A percentile compares a stretch with the other conserved stretches of the same genome.
Evolutionary conservation across 2,329 filamentous ascomycete species (phyloP).

Genomic region (Phaeomoniella chlamydospora): DNA sequence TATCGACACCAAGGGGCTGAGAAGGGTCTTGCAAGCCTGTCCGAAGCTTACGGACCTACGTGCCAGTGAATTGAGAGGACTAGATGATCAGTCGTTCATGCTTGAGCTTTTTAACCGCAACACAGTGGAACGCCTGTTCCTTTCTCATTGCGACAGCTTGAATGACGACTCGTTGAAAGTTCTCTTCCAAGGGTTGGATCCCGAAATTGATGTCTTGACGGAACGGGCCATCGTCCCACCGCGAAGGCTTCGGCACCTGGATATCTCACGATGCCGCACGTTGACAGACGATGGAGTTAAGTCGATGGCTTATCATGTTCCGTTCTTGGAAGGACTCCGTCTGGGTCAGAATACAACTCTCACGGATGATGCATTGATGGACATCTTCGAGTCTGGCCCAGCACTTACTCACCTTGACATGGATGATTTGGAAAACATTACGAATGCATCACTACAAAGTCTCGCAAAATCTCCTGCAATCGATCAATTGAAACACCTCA

Average conservation of each 20-base stretch:
- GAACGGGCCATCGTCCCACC: conserved; percentile 61
- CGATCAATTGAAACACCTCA: conserved; percentile 58
- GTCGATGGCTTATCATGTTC: conserved; percentile 58
- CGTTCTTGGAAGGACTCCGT: conserved; percentile 68
- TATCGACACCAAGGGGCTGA: conserved; percentile 64
- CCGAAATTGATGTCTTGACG: conserved; percentile 69
- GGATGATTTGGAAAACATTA: conserved; percentile 68
- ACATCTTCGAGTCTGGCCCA: conserved; percentile 61
- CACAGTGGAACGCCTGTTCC: conserved; percentile 63
- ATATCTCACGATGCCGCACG: conserved; percentile 63
- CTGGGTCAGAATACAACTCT: conserved; percentile 64
- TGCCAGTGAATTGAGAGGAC: conserved; percentile 67
- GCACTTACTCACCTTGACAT: conserved; percentile 74
- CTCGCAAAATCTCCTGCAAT: conserved; percentile 67
- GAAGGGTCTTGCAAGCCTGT: conserved; percentile 58
- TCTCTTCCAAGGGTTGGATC: conserved; percentile 62
- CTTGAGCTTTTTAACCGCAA: conserved; percentile 65
- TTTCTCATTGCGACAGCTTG: conserved; percentile 67
- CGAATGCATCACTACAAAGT: conserved; percentile 59
- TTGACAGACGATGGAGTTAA: conserved; percentile 62
- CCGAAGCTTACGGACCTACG: conserved; percentile 61
- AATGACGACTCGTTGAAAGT: conserved; percentile 58
- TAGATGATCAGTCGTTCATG: conserved; percentile 60
- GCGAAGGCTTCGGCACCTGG: conserved; percentile 67
- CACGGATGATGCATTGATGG: conserved; percentile 57